A percentile compares a stretch with the other conserved stretches of the same genome.
phyloP scores from a whole-genome alignment of 2,329 filamentous ascomycete species.

The Microdochium paspali region DNA sequence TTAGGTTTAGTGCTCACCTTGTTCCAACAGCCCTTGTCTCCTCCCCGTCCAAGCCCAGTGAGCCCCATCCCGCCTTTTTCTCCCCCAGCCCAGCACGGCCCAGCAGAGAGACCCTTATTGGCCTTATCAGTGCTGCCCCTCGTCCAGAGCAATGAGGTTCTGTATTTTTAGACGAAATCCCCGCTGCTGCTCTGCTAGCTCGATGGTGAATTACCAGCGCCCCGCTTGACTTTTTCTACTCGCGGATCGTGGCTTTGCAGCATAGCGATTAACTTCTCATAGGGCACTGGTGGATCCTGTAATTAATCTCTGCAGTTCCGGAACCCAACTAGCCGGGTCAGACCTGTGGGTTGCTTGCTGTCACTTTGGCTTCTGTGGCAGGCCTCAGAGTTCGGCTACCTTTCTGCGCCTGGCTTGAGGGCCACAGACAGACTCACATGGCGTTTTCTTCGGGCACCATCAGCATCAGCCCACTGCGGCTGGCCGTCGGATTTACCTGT shows the following conservation, averaged over 20 bases:
- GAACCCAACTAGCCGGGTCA: neutral
- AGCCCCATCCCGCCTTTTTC: neutral
- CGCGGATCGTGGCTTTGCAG: neutral
- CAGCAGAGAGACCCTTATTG: neutral
- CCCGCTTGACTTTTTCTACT: neutral
- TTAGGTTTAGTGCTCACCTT: neutral
- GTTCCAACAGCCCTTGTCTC: neutral
- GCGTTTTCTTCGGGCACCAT: neutral
- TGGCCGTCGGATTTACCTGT: neutral
- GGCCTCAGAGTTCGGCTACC: too few relatives aligned
- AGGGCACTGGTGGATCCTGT: too few relatives aligned
- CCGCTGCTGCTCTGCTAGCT: neutral
- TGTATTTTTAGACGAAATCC: neutral
- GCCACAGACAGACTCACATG: too few relatives aligned
- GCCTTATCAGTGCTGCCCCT: neutral
- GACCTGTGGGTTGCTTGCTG: too few relatives aligned
- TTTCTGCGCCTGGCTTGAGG: too few relatives aligned
- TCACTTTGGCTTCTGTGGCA: too few relatives aligned
- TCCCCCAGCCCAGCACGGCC: too few relatives aligned
- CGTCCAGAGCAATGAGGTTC: neutral
- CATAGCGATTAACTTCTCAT: too few relatives aligned
- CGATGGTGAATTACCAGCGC: too few relatives aligned
- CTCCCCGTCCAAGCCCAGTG: neutral
- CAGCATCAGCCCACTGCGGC: neutral
- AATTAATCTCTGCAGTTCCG: too few relatives aligned